Conservation (phyloP, 441 rosid species). For the Brassica hybrid region DNA sequence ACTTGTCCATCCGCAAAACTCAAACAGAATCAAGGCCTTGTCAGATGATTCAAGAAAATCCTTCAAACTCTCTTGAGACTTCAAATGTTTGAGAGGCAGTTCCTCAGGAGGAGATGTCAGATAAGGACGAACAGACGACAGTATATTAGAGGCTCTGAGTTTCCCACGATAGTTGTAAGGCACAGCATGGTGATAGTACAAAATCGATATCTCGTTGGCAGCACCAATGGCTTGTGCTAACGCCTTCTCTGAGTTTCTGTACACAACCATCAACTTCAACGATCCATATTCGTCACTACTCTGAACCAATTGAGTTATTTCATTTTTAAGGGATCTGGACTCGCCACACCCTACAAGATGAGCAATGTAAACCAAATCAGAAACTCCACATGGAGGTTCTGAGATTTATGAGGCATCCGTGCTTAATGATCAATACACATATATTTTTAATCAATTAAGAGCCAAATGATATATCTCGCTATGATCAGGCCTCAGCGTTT, state of each 20-base stretch:
- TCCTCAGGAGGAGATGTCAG: slow-evolving; percentile 54
- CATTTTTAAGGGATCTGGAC: slow-evolving; percentile 76
- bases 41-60: slow-evolving; percentile 76
- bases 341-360: slow-evolving; percentile 83
- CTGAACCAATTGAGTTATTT: slow-evolving; percentile 51
- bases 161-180: slow-evolving; percentile 76
- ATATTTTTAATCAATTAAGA: not conserved
- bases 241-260: slow-evolving; percentile 67
- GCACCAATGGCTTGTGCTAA: slow-evolving; percentile 75
- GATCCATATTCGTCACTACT: slow-evolving; percentile 49
- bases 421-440: not conserved
- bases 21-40: slow-evolving; percentile 69
- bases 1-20: slow-evolving; percentile 86
- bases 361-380: slow-evolving; percentile 9
- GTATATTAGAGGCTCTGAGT: slow-evolving; percentile 61
- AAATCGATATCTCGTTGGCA: slow-evolving; percentile 51
- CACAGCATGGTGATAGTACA: slow-evolving; percentile 70
- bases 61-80: slow-evolving; percentile 56
- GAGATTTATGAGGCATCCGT: not conserved
- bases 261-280: slow-evolving; percentile 63
- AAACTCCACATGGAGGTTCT: not conserved
- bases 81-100: slow-evolving; percentile 57
- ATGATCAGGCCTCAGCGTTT: not conserved
- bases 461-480: not conserved
- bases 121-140: slow-evolving; percentile 61